Conservation (phyloP, 371 early-diverging fungal genomes). For the Apophysomyces elegans region DNA sequence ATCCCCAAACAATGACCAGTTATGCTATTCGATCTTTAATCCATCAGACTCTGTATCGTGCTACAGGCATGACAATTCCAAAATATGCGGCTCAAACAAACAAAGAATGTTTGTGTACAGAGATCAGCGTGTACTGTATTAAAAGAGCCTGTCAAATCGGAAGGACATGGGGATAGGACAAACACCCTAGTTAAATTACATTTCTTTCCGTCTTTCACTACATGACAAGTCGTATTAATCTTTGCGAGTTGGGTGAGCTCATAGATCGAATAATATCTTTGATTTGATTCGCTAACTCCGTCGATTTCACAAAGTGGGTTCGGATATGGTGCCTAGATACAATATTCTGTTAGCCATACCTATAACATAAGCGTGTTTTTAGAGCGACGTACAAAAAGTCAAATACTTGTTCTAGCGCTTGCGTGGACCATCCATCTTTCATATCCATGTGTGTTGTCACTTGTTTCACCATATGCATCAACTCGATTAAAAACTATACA, state of each 20-base stretch:
- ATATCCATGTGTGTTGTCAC: slow-evolving; percentile 52
- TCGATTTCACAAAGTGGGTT: slow-evolving; percentile 47
- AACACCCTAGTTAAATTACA: neutral
- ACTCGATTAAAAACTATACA: slow-evolving; percentile 47
- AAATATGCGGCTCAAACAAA: no score
- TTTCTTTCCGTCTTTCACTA: slow-evolving; percentile 15
- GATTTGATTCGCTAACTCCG: slow-evolving; percentile 42
- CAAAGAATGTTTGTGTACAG: no score
- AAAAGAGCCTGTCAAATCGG: no score
- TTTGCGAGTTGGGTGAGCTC: slow-evolving; percentile 48
- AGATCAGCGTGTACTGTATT: no score
- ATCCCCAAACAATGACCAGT: no score
- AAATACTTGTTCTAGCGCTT: slow-evolving; percentile 59
- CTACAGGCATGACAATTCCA: no score
- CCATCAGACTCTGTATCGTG: no score
- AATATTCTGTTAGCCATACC: neutral
- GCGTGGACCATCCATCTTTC: slow-evolving; percentile 55
- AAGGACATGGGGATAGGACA: neutral
- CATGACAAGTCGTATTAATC: slow-evolving; percentile 45
- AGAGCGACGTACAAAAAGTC: slow-evolving; percentile 51
- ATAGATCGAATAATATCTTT: slow-evolving; percentile 51
- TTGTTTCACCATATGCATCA: slow-evolving; percentile 56
- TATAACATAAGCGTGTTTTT: neutral
- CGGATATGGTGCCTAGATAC: slow-evolving; percentile 45
- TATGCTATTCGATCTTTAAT: no score